These are phyloP conservation scores for Gossypium bickii DNA, from an alignment of 345 rosid species.

Conservation along the genomic window DNA sequence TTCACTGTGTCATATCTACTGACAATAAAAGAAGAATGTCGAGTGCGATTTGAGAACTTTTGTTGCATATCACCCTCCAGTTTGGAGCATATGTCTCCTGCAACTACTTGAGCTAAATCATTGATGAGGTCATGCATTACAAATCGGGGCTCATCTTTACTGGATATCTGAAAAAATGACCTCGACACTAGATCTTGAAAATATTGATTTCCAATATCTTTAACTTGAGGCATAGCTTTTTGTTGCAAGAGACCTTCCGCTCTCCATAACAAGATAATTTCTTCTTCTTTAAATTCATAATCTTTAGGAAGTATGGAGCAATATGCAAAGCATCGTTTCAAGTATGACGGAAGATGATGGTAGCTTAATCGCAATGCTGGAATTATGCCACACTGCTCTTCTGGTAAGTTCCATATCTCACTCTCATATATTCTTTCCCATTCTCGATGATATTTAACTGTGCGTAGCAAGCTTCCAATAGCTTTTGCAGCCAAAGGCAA, in stretches of 20 bases:
- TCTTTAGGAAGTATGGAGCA: conserved; percentile 27
- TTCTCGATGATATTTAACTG: too few relatives aligned
- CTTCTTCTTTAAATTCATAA: neutral
- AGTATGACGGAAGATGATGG: conserved; percentile 15
- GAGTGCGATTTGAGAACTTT: too few relatives aligned
- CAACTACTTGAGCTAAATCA: too few relatives aligned
- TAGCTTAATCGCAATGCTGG: conserved; percentile 20
- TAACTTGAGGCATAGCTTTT: neutral
- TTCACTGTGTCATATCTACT: too few relatives aligned
- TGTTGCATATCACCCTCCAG: too few relatives aligned
- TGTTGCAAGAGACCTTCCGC: neutral
- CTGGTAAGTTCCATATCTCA: conserved; percentile 25
- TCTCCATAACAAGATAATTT: neutral
- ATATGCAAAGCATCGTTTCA: conserved; percentile 28
- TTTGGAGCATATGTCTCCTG: too few relatives aligned
- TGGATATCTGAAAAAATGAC: too few relatives aligned
- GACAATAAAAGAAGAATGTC: too few relatives aligned
- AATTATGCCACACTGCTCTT: neutral
- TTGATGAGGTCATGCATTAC: too few relatives aligned
- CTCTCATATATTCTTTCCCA: conserved; percentile 13
- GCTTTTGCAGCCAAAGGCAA: conserved; percentile 13
- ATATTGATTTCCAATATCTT: too few relatives aligned
- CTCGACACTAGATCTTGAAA: too few relatives aligned
- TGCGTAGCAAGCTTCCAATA: conserved; percentile 6
- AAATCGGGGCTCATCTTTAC: too few relatives aligned